Percentiles rank a stretch among this genome's conserved stretches.
Evolutionary conservation across 2,329 filamentous ascomycete species (phyloP).

Genomic region (Calonectria pauciramosa): DNA sequence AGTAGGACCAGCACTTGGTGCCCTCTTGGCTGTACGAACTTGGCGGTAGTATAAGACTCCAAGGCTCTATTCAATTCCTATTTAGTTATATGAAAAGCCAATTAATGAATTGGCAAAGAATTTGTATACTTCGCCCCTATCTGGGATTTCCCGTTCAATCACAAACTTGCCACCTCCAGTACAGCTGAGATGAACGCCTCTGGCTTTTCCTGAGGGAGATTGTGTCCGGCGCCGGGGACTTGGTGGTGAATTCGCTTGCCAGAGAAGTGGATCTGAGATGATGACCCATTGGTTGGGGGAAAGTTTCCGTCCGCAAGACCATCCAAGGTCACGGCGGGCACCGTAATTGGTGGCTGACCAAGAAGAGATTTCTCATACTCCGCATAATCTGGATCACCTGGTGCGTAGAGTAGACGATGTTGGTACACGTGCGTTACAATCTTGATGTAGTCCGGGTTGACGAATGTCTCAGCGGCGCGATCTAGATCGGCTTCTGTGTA

Average conservation of each 20-base stretch:
- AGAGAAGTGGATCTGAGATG: background rate
- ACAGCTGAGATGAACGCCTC: slow-evolving; percentile 7
- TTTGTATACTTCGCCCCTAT: background rate
- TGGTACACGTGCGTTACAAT: slow-evolving; percentile 25
- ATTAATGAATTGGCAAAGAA: background rate
- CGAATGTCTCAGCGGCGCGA: background rate
- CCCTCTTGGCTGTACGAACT: no score
- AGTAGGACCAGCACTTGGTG: no score
- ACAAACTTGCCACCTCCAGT: slow-evolving; percentile 8
- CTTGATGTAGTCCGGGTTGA: slow-evolving; percentile 21
- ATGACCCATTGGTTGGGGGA: slow-evolving; percentile 6
- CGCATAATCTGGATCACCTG: slow-evolving; percentile 28
- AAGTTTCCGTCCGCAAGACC: slow-evolving; percentile 6
- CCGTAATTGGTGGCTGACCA: background rate
- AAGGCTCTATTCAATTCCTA: no score
- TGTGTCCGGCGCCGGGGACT: background rate
- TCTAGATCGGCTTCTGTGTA: slow-evolving; percentile 10
- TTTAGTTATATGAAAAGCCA: no score
- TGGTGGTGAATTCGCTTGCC: slow-evolving; percentile 3
- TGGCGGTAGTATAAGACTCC: no score
- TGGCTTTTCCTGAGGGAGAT: slow-evolving; percentile 9
- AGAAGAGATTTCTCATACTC: slow-evolving; percentile 3
- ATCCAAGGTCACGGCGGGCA: slow-evolving; percentile 2
- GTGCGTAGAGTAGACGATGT: slow-evolving; percentile 39
- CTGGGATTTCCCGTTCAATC: background rate